Conservation (phyloP, 2,329 filamentous ascomycete genomes). For the Chalaropsis ovoidea region DNA sequence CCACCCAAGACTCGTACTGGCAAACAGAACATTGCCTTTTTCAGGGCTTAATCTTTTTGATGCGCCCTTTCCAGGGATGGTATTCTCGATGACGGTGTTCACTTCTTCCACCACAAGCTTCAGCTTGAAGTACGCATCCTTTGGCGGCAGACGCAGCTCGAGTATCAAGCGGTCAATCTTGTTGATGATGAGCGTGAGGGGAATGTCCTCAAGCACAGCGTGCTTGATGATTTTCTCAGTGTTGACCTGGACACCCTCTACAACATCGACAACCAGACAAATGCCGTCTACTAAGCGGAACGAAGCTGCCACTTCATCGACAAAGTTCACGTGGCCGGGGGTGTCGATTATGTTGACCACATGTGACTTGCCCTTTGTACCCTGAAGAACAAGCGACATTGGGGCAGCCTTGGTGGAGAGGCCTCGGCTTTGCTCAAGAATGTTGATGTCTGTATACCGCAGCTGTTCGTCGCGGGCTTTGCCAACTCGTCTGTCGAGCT, state of each 20-base stretch:
- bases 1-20: slow-evolving; percentile 89
- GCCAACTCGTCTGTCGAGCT: slow-evolving; percentile 69
- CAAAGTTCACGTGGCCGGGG: slow-evolving; percentile 95
- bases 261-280: slow-evolving; percentile 86
- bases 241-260: slow-evolving; percentile 97
- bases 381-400: slow-evolving; percentile 85
- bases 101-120: slow-evolving; percentile 98
- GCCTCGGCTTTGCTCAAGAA: slow-evolving; percentile 79
- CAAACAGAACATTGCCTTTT: slow-evolving; percentile 96
- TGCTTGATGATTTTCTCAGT: slow-evolving; percentile 97
- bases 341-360: slow-evolving; percentile 92
- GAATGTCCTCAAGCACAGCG: slow-evolving; percentile 79
- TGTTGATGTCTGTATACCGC: slow-evolving; percentile 85
- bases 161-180: slow-evolving; percentile 94
- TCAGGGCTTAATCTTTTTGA: slow-evolving; percentile 79
- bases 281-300: slow-evolving; percentile 83
- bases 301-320: slow-evolving; percentile 87
- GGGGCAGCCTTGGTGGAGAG: slow-evolving; percentile 86
- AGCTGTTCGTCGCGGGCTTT: slow-evolving; percentile 79
- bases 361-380: slow-evolving; percentile 86
- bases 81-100: slow-evolving; percentile 87
- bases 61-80: slow-evolving; percentile 69
- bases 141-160: slow-evolving; percentile 85
- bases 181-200: slow-evolving; percentile 84
- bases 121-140: slow-evolving; percentile 96